Base-by-base conservation (phyloP, 73 alveolate species). In the Stentor coeruleus region DNA sequence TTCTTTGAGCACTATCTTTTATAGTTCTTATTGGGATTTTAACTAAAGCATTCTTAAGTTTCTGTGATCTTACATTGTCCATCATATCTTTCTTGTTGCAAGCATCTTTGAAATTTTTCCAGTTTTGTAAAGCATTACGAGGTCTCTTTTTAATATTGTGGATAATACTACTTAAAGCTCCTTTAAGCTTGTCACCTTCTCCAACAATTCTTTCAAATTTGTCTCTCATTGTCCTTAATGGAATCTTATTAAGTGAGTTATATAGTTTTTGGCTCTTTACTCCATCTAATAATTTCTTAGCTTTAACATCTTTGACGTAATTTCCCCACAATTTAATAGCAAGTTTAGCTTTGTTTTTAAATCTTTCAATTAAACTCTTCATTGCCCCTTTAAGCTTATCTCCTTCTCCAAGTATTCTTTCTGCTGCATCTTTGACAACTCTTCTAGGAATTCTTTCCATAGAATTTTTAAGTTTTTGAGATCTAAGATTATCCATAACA, bases 71-170 rank as follows among this genome's bases (percentile, higher is more conserved):
- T 0, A 66, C 2, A 40, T 66, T 66, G 33, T 66, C 79, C n/a
- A 66, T 20, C 0, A 66, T 26, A 28, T 66, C n/a, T 2, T 31
- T 31, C 20, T 33, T 66, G 49, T 66, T 66, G 42, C 36, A 20
- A 20, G n/a, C 37, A 40, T 66, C 33, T 33, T 20, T 40, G 2
- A 28, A 31, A 20, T 66, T 26, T 2, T 66, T 66, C n/a, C n/a
- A 31, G n/a, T 26, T 20, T 66, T 40, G n/a, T 20, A 66, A 31
- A 20, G 79, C 79, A 66, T 66, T 40, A 1, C 39, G 36, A 66
- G 79, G 79, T 66, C n/a, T 26, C 33, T 66, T 66, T 66, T 66
- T 66, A 26, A 31, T 15, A 40, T 66, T 66, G 42, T 20, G 49
- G 2, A 66, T 20, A 1, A 66, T 1, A 20, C 79, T 31, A 11